Base-by-base conservation (phyloP, 2,329 filamentous ascomycete genomes). In the Davidsoniella australis region DNA sequence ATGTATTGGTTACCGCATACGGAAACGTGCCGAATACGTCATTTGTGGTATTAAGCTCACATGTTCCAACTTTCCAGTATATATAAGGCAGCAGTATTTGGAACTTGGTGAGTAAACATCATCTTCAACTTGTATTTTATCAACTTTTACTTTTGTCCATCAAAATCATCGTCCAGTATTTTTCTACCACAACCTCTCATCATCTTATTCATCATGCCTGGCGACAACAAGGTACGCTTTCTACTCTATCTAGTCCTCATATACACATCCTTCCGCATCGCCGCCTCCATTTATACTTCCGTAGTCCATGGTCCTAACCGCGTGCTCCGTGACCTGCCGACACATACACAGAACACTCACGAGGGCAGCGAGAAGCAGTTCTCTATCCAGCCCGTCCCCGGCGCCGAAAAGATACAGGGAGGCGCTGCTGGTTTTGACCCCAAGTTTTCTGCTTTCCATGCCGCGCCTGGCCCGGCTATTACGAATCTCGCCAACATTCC, bases 401-500 rank as follows among this genome's bases (percentile, higher is more conserved):
- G 50, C 10, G 50, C 50, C 29, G 47, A 52, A 29, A 61, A 69
- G 55, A 61, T 61, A 20, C 61, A 68, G 52, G 57, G 62, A 56
- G 16, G 42, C 49, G 33, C 17, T 42, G 24, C 33, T 9, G 24
- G 16, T 8, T 2, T 23, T 12, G 63, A 70, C 60, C 58, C 64
- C 57, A 69, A 70, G 60, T 69, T 75, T 58, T 65, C 68, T 48
- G 66, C 72, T 36, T 68, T 72, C 58, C 60, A 69, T 50, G 75
- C 75, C 16, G 65, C 72, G 47, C 76, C 75, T 10, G 77, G 77
- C 33, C 77, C 77, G 14, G 76, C 66, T 24, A 57, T 77, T 23
- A 66, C 72, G 16, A 62, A 75, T 54, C 66, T 71, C 53, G 70
- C 77, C 64, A 69, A 69, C 14, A 63, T 63, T 33, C 60, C 71